Evolutionary conservation across 2,329 filamentous ascomycete genomes (phyloP), one percentile per base, ranked within the genome.

Genomic region (Passalora sequoiae): DNA sequence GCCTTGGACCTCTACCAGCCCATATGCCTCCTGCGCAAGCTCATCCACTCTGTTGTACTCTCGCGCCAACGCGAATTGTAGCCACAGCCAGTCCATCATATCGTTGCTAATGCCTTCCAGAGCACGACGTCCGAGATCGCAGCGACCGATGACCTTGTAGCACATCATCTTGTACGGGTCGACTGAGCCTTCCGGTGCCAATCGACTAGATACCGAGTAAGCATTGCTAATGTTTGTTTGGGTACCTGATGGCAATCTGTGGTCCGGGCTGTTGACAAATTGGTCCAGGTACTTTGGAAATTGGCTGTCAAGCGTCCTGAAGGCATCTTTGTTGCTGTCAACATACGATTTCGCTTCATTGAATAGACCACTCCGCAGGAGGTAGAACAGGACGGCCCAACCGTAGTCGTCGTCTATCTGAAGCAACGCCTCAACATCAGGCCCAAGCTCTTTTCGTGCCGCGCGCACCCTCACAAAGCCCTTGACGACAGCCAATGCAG

Each of bases 131-230:
- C 66, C 70, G 46, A 83, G 68, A 51, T 83, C 80, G 59, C 79
- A 83, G 38, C 80, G 88, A 33, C 94, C 92, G 56, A 98, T 84
- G 49, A 98, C 83, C 74, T 98, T 97, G 75, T 97, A 97, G 65
- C 92, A 96, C 36, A 91, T 89, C 81, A 95, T 89, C 41, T 89
- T 83, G 70, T 94, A 98, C 19, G 92, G 92, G 63, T 98, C 92
- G 51, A 94, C 81, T 1, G 86, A 86, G 61, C 89, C 84, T 46
- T 92, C 86, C 1, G 87, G 86, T 1, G 86, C 86, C 58, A 94
- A 87, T 52, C 87, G 83, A 19, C 83, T 78, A 33, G 89, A 83
- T 63, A 94, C 86, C 39, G 84, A 84, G 66, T 94, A 96, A 61
- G 96, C 89, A 51, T 85, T 87, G 55, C 85, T 86, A 67, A 94